Evolutionary conservation across 2,329 filamentous ascomycete genomes (phyloP).

Genomic region (Aspergillus fructus): DNA sequence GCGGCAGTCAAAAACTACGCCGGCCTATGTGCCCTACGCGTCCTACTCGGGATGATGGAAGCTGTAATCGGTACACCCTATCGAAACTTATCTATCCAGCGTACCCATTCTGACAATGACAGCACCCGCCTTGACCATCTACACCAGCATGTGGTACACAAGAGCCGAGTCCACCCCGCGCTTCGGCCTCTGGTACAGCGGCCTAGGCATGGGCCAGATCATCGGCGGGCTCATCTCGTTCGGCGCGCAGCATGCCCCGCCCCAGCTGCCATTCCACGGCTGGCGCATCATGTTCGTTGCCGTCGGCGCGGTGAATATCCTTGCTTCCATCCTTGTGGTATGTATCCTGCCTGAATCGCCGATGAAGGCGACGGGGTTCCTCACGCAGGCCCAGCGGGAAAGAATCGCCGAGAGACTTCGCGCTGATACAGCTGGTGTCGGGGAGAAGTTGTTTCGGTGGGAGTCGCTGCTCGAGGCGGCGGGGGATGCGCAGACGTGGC

Average conservation of each 20-base stretch:
- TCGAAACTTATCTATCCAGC: no score
- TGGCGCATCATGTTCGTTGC: constrained; percentile 32
- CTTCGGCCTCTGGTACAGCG: constrained; percentile 31
- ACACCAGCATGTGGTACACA: constrained; percentile 31
- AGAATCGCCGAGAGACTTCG: constrained; percentile 17
- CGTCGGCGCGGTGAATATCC: constrained; percentile 23
- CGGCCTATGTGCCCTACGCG: constrained; percentile 53
- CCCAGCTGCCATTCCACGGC: constrained; percentile 18
- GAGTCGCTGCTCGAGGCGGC: constrained; percentile 22
- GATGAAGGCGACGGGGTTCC: constrained; percentile 19
- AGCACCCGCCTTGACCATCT: constrained; percentile 27
- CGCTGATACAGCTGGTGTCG: constrained; percentile 21
- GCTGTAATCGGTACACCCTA: constrained; percentile 29
- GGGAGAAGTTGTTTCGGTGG: constrained; percentile 22
- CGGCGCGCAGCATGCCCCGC: constrained; percentile 26
- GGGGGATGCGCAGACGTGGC: constrained; percentile 23
- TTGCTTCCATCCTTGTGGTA: constrained; percentile 15
- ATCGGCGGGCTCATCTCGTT: constrained; percentile 31
- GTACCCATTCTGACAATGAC: not conserved
- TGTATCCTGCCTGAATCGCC: constrained; percentile 24
- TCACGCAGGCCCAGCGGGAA: constrained; percentile 15
- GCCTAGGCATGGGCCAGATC: constrained; percentile 28
- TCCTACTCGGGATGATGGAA: constrained; percentile 58
- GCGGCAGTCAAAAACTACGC: constrained; percentile 53
- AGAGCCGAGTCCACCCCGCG: constrained; percentile 25